Conservation (phyloP, 805 yeast species). For the Metschnikowia lunata region DNA sequence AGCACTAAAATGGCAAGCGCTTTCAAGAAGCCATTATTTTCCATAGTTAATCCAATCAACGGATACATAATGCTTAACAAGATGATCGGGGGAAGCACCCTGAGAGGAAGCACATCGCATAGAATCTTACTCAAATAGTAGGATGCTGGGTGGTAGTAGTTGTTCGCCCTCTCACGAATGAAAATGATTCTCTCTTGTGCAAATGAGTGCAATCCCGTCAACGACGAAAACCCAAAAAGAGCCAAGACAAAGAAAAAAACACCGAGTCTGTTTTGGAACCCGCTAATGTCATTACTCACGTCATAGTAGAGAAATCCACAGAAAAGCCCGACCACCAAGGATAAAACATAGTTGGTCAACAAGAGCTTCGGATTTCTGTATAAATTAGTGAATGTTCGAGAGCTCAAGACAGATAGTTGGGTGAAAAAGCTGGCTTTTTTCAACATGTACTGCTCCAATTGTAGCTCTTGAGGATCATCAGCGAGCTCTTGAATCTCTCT, state of each 20-base stretch:
- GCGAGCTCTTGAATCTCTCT: constrained; percentile 31
- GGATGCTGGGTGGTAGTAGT: constrained; percentile 83
- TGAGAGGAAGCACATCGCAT: constrained; percentile 87
- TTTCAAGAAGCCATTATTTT: constrained; percentile 66
- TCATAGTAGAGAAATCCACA: constrained; percentile 84
- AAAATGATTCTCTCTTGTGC: constrained; percentile 85
- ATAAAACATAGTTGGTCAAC: constrained; percentile 75
- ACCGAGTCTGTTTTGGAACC: constrained; percentile 94
- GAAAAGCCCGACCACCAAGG: constrained; percentile 72
- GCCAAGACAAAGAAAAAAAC: constrained; percentile 87
- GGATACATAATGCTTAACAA: constrained; percentile 83
- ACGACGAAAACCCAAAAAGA: constrained; percentile 88
- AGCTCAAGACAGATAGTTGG: constrained; percentile 72
- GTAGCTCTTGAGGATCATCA: constrained; percentile 23
- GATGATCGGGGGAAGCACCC: constrained; percentile 88
- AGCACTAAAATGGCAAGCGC: constrained; percentile 66
- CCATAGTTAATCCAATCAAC: constrained; percentile 80
- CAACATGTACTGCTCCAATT: constrained; percentile 29
- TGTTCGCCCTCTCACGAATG: constrained; percentile 89
- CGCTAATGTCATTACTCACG: constrained; percentile 84
- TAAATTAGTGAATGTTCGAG: constrained; percentile 86
- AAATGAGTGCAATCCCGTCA: constrained; percentile 88
- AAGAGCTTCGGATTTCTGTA: constrained; percentile 91
- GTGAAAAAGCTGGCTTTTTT: constrained; percentile 53
- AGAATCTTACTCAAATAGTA: constrained; percentile 81